These are phyloP conservation scores for Vaccinium corymbosum DNA, from an alignment of 148 eudicot species.

Conservation along the genomic window DNA sequence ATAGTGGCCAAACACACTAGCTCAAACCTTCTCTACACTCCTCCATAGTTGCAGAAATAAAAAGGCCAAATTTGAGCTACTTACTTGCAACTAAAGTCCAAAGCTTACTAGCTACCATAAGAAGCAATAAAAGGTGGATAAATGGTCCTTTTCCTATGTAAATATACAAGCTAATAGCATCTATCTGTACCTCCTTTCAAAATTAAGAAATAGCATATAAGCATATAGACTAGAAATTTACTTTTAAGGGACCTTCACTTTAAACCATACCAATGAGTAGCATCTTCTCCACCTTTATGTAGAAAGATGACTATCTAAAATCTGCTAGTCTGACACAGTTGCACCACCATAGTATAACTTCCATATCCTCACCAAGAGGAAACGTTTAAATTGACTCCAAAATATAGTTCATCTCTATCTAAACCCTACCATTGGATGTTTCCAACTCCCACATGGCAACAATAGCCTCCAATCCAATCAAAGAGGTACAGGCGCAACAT, in stretches of 20 bases:
- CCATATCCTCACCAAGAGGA: neutral
- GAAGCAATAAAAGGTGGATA: neutral
- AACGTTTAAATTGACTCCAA: neutral
- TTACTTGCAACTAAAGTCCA: neutral
- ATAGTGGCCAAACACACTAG: neutral
- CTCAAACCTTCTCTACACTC: neutral
- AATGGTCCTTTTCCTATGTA: neutral
- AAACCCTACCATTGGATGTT: neutral
- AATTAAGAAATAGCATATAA: neutral
- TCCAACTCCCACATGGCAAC: neutral
- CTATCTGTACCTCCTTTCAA: neutral
- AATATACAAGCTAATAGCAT: neutral
- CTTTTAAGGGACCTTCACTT: neutral
- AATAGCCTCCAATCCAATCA: neutral
- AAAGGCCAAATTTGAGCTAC: neutral
- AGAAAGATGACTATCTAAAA: neutral
- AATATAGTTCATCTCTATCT: neutral
- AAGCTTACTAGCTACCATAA: neutral
- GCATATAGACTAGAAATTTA: neutral
- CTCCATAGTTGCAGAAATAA: neutral
- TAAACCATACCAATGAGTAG: neutral
- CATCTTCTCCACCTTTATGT: neutral
- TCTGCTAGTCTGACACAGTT: neutral
- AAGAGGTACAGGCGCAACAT: neutral
- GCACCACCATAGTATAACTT: neutral